These are phyloP conservation scores for Zygosaccharomyces pseudorouxii DNA, from an alignment of 805 yeast species.

Conservation along the genomic window DNA sequence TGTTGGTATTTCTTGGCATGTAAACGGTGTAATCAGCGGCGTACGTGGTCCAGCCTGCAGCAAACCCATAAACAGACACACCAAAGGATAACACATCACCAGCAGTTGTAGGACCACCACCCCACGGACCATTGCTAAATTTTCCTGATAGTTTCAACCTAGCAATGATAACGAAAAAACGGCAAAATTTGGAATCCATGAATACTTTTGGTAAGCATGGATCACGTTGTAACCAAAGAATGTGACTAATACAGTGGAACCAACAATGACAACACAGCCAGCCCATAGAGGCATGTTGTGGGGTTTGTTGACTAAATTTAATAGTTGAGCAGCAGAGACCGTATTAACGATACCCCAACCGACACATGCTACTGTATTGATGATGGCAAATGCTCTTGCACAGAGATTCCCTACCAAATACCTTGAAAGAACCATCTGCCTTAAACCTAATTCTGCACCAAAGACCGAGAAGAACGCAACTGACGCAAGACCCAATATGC, in stretches of 20 bases:
- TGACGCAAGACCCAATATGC: constrained; percentile 63
- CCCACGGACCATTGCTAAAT: constrained; percentile 50
- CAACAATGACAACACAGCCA: constrained; percentile 69
- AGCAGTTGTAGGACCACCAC: constrained; percentile 61
- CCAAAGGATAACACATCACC: constrained; percentile 78
- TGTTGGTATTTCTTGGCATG: constrained; percentile 63
- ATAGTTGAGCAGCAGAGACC: constrained; percentile 80
- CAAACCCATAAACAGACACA: constrained; percentile 78
- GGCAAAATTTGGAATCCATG: constrained; percentile 79
- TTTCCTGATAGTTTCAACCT: constrained; percentile 64
- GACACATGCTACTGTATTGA: constrained; percentile 80
- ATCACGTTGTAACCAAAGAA: constrained; percentile 82
- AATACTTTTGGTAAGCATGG: constrained; percentile 76
- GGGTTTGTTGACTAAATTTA: constrained; percentile 65
- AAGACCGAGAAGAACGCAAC: constrained; percentile 81
- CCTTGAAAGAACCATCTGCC: constrained; percentile 82
- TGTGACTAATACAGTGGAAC: constrained; percentile 65
- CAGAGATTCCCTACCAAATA: constrained; percentile 71
- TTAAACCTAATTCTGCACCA: constrained; percentile 79
- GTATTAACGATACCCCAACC: constrained; percentile 96
- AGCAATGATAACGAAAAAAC: constrained; percentile 72
- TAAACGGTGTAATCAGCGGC: constrained; percentile 91
- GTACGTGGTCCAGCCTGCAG: constrained; percentile 91
- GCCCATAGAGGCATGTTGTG: constrained; percentile 80
- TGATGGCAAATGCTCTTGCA: constrained; percentile 69